phyloP scores from a whole-genome alignment of 2,329 filamentous ascomycete genomes.

The Lasiodiplodia theobromae region DNA sequence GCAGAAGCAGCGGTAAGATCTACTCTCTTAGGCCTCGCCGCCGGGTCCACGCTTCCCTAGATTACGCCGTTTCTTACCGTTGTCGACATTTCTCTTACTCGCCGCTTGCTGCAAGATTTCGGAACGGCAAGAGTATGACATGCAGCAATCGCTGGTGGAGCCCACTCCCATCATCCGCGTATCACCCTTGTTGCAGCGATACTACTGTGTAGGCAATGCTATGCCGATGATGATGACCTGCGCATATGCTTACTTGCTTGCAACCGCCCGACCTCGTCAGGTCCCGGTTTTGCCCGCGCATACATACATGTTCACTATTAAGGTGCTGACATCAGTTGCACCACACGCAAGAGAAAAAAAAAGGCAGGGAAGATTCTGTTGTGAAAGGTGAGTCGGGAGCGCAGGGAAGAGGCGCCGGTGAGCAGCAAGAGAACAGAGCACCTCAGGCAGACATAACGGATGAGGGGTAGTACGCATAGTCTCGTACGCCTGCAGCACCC shows the following conservation, averaged over 20 bases:
- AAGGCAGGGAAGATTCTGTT: background rate
- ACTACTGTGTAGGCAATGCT: background rate
- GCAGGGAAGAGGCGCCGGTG: constrained; percentile 7
- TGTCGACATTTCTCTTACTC: background rate
- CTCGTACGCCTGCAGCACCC: constrained; percentile 1
- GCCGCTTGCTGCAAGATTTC: constrained; percentile 14
- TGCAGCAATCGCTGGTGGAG: background rate
- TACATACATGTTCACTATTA: constrained; percentile 4
- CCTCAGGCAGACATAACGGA: background rate
- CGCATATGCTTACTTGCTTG: background rate
- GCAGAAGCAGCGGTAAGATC: background rate
- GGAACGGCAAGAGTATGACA: background rate
- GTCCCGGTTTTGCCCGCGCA: constrained; percentile 3
- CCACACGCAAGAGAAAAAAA: constrained; percentile 12
- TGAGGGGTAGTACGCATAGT: background rate
- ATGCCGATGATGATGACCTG: constrained; percentile 24
- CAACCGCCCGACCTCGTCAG: constrained; percentile 6
- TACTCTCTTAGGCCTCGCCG: background rate
- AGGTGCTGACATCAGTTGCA: constrained; percentile 12
- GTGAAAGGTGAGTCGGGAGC: constrained; percentile 7
- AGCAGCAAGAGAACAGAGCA: background rate
- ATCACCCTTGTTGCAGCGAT: constrained; percentile 3
- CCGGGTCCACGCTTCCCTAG: background rate
- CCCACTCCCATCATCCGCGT: background rate
- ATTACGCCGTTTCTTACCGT: background rate